These are phyloP conservation scores for Roridomyces roridus DNA, from an alignment of 768 basidiomycete genomes.

Conservation along the genomic window DNA sequence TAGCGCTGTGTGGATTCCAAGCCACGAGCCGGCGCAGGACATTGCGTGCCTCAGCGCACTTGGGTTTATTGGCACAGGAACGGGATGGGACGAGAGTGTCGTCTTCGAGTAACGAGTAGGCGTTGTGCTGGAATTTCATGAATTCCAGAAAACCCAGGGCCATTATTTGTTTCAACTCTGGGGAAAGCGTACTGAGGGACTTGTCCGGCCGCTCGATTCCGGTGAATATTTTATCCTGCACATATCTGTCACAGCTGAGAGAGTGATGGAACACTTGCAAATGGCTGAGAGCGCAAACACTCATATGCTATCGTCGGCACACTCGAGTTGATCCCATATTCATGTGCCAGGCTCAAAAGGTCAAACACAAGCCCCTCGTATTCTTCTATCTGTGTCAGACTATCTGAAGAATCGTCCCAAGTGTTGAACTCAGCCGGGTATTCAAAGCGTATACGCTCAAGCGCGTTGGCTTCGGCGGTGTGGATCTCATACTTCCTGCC, in stretches of 20 bases:
- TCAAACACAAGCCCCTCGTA: not conserved
- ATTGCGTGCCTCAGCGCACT: too few relatives aligned
- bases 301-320: not conserved
- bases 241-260: not conserved
- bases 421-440: not conserved
- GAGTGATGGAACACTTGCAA: too few relatives aligned
- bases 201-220: not conserved
- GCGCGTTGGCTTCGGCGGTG: not conserved
- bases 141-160: too few relatives aligned
- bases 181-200: too few relatives aligned
- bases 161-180: too few relatives aligned
- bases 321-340: not conserved
- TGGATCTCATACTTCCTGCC: conserved; percentile 4
- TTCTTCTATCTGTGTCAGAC: not conserved
- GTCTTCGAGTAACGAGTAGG: too few relatives aligned
- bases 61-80: too few relatives aligned
- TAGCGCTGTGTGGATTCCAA: too few relatives aligned
- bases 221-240: not conserved
- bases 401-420: not conserved
- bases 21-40: too few relatives aligned
- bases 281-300: not conserved
- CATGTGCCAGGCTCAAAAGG: not conserved
- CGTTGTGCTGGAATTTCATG: too few relatives aligned
- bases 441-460: not conserved
- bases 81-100: too few relatives aligned